These are phyloP conservation scores for Penicillium flavigenum DNA, from an alignment of 495 filamentous ascomycete species.

Conservation along the genomic window DNA sequence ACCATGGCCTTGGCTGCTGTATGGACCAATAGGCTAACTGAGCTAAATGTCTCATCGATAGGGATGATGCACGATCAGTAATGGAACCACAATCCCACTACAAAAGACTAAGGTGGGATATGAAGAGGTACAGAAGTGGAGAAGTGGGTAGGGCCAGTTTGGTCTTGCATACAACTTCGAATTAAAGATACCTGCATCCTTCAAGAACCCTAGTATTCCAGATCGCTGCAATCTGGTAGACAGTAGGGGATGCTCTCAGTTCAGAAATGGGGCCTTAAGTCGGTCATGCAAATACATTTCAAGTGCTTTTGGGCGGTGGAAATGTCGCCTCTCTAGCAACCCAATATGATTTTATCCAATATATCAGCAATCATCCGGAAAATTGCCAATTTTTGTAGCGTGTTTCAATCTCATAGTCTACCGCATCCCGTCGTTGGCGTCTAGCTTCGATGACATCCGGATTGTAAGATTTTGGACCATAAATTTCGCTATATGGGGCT, in stretches of 20 bases:
- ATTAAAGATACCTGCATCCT: not conserved
- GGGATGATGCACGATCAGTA: not conserved
- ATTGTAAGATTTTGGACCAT: conserved; percentile 5
- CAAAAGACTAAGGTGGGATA: not conserved
- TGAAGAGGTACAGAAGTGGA: conserved; percentile 2
- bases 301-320: conserved; percentile 1
- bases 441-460: conserved; percentile 4
- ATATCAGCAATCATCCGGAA: conserved; percentile 12
- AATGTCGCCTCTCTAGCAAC: conserved; percentile 3
- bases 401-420: conserved; percentile 14
- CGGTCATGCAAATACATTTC: not conserved
- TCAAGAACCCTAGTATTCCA: not conserved
- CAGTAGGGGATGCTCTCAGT: too few relatives aligned
- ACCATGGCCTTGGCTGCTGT: too few relatives aligned
- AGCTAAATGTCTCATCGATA: not conserved
- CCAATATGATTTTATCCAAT: too few relatives aligned
- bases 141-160: not conserved
- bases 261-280: too few relatives aligned
- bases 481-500: conserved; percentile 4
- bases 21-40: not conserved
- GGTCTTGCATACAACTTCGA: not conserved
- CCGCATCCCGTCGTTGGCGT: conserved; percentile 1
- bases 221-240: not conserved
- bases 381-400: conserved; percentile 7
- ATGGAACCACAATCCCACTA: not conserved